Evolutionary conservation across 495 filamentous ascomycete species (phyloP), one percentile per base, ranked within the genome.

Genomic region (Acidomyces sp.): DNA sequence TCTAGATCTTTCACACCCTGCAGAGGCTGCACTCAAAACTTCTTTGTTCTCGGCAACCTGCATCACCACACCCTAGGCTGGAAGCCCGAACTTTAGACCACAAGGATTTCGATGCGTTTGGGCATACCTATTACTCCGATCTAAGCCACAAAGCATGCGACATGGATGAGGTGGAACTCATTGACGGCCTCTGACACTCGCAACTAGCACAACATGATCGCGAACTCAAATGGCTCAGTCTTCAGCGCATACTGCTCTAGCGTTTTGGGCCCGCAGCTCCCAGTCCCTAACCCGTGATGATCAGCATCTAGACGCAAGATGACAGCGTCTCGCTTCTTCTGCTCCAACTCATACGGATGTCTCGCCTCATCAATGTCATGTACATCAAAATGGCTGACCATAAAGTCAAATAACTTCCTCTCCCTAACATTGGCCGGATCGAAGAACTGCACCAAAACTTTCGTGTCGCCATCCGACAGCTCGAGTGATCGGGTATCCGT

Each of bases 261-360:
- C 1, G 70, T 71, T 17, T 61, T 60, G 0, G 74, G 75, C n/a
- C 74, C 74, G 55, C 74, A 77, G 13, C 68, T 67, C 15, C 64
- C 74, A n/a, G 65, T 77, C 2, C 74, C 74, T 0, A 79, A 56
- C 0, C 74, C 74, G 39, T 66, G 65, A 39, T 69, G 66, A 23
- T 54, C 60, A 5, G 68, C 73, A 58, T 78, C 75, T 3, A 79
- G 55, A 40, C 75, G 61, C 43, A 82, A 31, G 31, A 74, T 55
- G 18, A 75, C 66, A 34, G 68, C 68, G 3, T 73, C 60, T 31
- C 60, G 64, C 25, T 62, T 60, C 43, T 61, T 56, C 33, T 62
- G 65, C 21, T 51, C 58, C 43, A 84, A 52, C 56, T 84, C 77
- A 45, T 69, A 66, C 13, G 74, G 72, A 53, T 83, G 78, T 38